Conservation (phyloP, 768 basidiomycete species). For the Leccinum olivaceopallidum region DNA sequence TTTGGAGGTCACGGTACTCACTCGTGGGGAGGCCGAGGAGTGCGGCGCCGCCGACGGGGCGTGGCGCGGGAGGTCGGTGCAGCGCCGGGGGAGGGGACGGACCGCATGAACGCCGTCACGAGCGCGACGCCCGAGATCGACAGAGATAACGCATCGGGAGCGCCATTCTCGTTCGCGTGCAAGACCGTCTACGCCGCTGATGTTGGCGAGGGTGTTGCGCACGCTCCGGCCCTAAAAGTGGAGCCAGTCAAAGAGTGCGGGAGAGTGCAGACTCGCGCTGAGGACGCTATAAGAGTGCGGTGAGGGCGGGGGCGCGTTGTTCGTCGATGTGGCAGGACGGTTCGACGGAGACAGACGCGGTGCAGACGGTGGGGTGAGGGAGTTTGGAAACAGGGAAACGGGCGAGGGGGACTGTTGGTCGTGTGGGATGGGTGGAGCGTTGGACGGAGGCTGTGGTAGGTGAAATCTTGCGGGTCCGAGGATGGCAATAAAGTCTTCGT, state of each 20-base stretch:
- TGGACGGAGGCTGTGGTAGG: constrained; percentile 19
- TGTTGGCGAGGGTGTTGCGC: constrained; percentile 77
- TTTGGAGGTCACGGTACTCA: constrained; percentile 83
- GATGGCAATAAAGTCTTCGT: constrained; percentile 41
- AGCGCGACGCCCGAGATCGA: constrained; percentile 73
- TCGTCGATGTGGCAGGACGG: no score
- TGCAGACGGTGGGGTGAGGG: no score
- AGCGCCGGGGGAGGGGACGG: constrained; percentile 43
- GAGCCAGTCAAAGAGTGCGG: constrained; percentile 84
- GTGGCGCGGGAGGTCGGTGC: constrained; percentile 62
- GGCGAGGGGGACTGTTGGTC: no score
- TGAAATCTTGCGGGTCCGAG: constrained; percentile 66
- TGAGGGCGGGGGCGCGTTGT: no score
- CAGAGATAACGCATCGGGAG: constrained; percentile 76
- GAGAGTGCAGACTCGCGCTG: constrained; percentile 48
- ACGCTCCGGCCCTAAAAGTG: constrained; percentile 83
- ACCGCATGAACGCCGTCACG: constrained; percentile 82
- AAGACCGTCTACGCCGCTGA: constrained; percentile 77
- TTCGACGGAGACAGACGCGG: no score
- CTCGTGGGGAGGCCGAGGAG: constrained; percentile 64
- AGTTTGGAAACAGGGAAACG: no score
- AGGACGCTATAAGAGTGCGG: no score
- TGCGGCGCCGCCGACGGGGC: constrained; percentile 62
- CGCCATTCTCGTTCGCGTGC: constrained; percentile 75
- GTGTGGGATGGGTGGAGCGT: constrained; percentile 15